Evolutionary conservation across 176 grass and related monocot species (phyloP).

Genomic region (Lolium multiflorum): DNA sequence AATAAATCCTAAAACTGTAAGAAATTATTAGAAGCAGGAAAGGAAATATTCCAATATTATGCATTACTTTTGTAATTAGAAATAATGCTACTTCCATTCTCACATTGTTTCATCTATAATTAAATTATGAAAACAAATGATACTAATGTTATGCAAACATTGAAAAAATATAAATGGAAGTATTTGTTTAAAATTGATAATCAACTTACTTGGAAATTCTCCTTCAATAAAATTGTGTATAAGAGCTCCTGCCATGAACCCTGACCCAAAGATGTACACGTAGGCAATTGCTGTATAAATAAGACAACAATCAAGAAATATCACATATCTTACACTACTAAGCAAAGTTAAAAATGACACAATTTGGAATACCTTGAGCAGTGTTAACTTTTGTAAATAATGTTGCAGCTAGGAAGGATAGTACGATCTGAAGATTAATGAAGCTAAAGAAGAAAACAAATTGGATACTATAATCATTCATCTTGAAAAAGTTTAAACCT

Average conservation of each 20-base stretch:
- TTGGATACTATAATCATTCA: slow-evolving; percentile 83
- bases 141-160: too few relatives aligned
- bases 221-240: slow-evolving; percentile 80
- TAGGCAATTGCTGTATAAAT: slow-evolving; percentile 74
- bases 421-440: slow-evolving; percentile 90
- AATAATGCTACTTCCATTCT: too few relatives aligned
- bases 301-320: slow-evolving; percentile 32
- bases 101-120: too few relatives aligned
- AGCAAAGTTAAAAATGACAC: slow-evolving; percentile 21
- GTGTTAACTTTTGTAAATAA: slow-evolving; percentile 83
- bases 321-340: slow-evolving; percentile 35
- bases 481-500: slow-evolving; percentile 85
- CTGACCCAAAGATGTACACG: slow-evolving; percentile 81
- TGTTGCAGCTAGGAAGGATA: slow-evolving; percentile 71
- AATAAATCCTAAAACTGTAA: too few relatives aligned
- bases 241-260: slow-evolving; percentile 73
- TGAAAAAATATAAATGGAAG: too few relatives aligned
- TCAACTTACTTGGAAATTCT: slow-evolving; percentile 81
- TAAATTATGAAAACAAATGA: too few relatives aligned
- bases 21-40: too few relatives aligned
- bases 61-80: too few relatives aligned
- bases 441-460: slow-evolving; percentile 87
- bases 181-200: not conserved
- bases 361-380: slow-evolving; percentile 64
- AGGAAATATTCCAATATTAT: too few relatives aligned